Conservation (phyloP, 139 green algal genomes). For the Chlorella ohadii region DNA sequence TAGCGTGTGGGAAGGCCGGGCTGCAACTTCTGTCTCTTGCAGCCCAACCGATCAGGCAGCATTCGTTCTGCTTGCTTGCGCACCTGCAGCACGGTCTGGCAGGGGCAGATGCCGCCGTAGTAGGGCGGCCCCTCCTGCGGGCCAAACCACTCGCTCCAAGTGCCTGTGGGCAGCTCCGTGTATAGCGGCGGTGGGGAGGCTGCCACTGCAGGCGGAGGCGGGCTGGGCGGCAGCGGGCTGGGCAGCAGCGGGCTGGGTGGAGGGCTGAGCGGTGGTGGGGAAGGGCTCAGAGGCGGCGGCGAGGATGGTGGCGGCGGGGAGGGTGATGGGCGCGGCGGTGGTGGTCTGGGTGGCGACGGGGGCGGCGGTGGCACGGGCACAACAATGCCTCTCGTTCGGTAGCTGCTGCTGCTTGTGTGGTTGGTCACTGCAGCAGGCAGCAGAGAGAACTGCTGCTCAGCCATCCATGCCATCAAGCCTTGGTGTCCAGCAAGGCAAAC, state of each 20-base stretch:
- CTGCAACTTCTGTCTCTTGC: too few species aligned
- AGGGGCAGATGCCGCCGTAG: too few species aligned
- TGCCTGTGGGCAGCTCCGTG: too few species aligned
- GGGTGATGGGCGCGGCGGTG: neutral
- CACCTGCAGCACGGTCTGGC: too few species aligned
- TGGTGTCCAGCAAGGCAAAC: neutral
- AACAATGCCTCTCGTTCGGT: neutral
- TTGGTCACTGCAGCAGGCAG: slow-evolving; percentile 10
- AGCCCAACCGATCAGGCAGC: too few species aligned
- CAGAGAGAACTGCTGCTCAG: neutral
- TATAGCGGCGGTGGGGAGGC: too few species aligned
- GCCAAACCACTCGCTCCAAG: too few species aligned
- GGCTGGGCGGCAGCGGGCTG: neutral
- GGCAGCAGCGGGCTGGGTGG: neutral
- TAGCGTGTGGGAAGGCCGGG: too few species aligned
- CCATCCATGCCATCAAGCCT: neutral
- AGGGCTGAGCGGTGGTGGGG: too few species aligned
- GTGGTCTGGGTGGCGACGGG: neutral
- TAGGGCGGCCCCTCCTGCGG: too few species aligned
- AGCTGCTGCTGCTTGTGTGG: neutral
- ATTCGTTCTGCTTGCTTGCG: too few species aligned
- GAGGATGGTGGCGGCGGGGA: neutral
- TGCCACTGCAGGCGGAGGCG: neutral
- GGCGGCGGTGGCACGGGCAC: neutral
- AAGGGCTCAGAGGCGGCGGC: too few species aligned